Conservation (phyloP, 208 protist species). For the Wallacemonas sp. region DNA sequence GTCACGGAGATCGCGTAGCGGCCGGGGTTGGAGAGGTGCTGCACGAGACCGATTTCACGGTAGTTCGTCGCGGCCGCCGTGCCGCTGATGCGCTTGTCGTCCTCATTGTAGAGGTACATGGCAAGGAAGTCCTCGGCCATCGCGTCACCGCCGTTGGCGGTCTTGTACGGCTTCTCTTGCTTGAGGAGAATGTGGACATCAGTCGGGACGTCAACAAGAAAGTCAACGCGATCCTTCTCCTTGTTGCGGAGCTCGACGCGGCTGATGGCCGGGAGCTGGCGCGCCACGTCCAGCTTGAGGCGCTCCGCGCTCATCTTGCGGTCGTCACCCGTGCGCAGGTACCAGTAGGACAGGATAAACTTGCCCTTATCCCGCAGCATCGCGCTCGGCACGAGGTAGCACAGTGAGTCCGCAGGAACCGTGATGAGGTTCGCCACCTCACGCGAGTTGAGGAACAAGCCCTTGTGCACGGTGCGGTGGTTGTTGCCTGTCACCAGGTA, state of each 20-base stretch:
- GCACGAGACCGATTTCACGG: constrained; percentile 72
- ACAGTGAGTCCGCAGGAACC: constrained; percentile 64
- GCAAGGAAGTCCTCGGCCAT: constrained; percentile 78
- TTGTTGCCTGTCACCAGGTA: constrained; percentile 84
- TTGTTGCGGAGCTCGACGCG: constrained; percentile 57
- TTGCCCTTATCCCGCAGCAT: constrained; percentile 74
- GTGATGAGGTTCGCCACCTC: constrained; percentile 71
- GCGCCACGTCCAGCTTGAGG: constrained; percentile 53
- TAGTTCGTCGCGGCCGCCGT: constrained; percentile 64
- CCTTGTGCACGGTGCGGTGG: constrained; percentile 69
- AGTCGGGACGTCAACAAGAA: constrained; percentile 70
- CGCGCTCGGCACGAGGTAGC: constrained; percentile 73
- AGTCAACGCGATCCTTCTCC: constrained; percentile 71
- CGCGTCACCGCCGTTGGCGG: constrained; percentile 46
- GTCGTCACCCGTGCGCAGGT: constrained; percentile 38
- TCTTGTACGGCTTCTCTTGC: constrained; percentile 73
- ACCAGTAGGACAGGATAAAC: constrained; percentile 87
- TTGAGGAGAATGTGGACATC: constrained; percentile 74
- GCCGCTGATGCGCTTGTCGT: constrained; percentile 63
- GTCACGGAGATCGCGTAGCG: constrained; percentile 72
- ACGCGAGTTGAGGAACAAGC: constrained; percentile 58
- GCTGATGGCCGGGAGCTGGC: constrained; percentile 62
- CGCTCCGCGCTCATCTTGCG: constrained; percentile 42
- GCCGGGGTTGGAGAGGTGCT: constrained; percentile 51
- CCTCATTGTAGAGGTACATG: constrained; percentile 71